Base-by-base conservation (phyloP, 306 rosid species). In the Lathyrus tuberosus region DNA sequence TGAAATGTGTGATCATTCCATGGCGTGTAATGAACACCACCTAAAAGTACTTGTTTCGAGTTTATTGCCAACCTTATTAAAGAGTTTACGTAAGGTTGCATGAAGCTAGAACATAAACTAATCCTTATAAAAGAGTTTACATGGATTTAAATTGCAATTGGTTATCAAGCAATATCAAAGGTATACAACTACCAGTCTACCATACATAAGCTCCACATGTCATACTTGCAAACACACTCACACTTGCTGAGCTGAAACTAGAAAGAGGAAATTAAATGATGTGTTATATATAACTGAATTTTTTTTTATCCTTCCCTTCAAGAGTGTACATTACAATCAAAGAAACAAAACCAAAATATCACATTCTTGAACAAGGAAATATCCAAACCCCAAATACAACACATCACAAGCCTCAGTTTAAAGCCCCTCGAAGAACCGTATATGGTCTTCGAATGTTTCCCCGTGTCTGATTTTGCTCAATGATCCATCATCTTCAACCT, bases 391-490 rank as follows among this genome's bases (percentile, higher is more conserved):
- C 17, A 53, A 37, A 47, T 26, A 66, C 69, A 72, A 65, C 65
- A 73, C 44, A 56, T 31, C 63, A 24, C 18, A 28, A 14, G 46
- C 71, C n/a, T 33, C 31, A 2, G 48, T 79, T 93, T 84, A 94
- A 52, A 94, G 96, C 40, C 95, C 91, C 64, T 90, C 84, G 35
- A 91, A 94, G 64, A 81, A 85, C 57, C 88, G 83, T 44, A 88
- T 35, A 72, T 94, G 99, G 49, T 91, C 99, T 60, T 91, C 91
- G 2, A 88, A 91, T 35, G 86, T 85, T 74, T 91, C 99, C 6
- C 84, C 99, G 26, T 87, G 97, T 65, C 97, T 81, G 79, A 94
- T 94, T 88, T 94, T 88, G 85, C 89, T 65, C 77, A 94, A 86
- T 0, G 95, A 85, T 61, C 89, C 97, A 75, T 88, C 88, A 4